Percentiles rank a stretch among this genome's conserved stretches.
Conservation (phyloP, 2,329 filamentous ascomycete genomes). For the Orbilia brochopaga region DNA sequence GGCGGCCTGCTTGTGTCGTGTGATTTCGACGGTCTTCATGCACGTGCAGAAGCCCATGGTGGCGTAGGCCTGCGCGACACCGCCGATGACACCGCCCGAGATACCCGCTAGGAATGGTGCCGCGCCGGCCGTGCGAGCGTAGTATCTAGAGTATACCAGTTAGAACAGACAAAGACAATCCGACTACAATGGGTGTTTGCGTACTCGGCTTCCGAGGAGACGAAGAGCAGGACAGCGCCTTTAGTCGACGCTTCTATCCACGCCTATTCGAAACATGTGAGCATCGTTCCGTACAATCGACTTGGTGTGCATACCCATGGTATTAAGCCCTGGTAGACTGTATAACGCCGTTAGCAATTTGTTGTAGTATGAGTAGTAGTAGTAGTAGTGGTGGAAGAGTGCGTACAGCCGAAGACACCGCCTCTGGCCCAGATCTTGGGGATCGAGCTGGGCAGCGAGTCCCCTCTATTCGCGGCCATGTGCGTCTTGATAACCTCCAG, state of each 20-base stretch:
- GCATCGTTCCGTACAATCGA: conserved; percentile 23
- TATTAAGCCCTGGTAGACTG: conserved; percentile 99
- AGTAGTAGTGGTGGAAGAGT: conserved; percentile 53
- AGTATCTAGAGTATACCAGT: conserved; percentile 64
- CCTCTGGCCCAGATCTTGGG: conserved; percentile 90
- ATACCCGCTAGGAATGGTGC: conserved; percentile 89
- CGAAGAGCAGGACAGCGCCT: conserved; percentile 97
- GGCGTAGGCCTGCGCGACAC: conserved; percentile 96
- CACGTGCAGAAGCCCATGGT: conserved; percentile 99
- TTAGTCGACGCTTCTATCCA: conserved; percentile 99
- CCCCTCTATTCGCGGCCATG: conserved; percentile 94
- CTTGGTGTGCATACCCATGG: conserved; percentile 68
- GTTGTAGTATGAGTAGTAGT: conserved; percentile 1
- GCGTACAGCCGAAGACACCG: conserved; percentile 89
- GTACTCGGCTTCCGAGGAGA: conserved; percentile 90
- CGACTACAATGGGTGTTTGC: too few species aligned
- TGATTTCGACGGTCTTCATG: conserved; percentile 99
- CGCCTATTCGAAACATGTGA: conserved; percentile 61
- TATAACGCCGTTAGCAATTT: conserved; percentile 53
- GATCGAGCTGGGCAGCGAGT: conserved; percentile 82
- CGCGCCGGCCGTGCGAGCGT: conserved; percentile 81
- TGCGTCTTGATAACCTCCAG: conserved; percentile 99
- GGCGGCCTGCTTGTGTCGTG: conserved; percentile 91
- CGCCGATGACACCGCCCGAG: conserved; percentile 85
- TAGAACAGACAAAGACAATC: conserved; percentile 7